These are phyloP conservation scores for Cucurbita pepo DNA, from an alignment of 306 rosid species.

Conservation along the genomic window DNA sequence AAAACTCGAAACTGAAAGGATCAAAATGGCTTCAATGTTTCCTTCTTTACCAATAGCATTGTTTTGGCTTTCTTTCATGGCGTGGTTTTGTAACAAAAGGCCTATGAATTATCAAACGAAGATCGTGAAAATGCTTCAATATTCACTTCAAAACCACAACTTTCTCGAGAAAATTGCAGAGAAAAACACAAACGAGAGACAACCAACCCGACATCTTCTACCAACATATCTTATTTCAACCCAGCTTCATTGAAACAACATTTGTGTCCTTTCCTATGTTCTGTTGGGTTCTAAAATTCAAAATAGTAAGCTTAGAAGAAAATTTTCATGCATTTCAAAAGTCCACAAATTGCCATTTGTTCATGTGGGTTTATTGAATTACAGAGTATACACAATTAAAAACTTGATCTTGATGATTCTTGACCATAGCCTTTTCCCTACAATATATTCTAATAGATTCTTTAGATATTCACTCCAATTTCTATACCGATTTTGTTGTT, in stretches of 20 bases:
- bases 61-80: no score
- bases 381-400: constrained; percentile 19
- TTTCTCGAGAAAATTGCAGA: neutral
- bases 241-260: neutral
- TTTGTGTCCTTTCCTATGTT: neutral
- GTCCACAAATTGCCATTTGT: constrained; percentile 1
- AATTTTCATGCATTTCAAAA: neutral
- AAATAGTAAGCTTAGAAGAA: neutral
- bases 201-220: neutral
- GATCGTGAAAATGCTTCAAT: constrained; percentile 2
- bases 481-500: constrained; percentile 32
- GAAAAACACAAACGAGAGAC: neutral
- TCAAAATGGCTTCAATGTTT: no score
- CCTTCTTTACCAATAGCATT: no score
- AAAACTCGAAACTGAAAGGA: no score
- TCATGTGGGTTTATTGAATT: constrained; percentile 31
- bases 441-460: constrained; percentile 62
- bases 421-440: constrained; percentile 23
- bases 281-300: neutral
- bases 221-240: neutral
- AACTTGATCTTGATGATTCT: constrained; percentile 35
- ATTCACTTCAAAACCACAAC: constrained; percentile 16
- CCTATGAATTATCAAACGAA: neutral
- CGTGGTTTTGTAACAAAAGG: constrained; percentile 6
- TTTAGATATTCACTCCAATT: constrained; percentile 39